phyloP scores from a whole-genome alignment of 2,329 filamentous ascomycete genomes.

The Nigrospora osmanthi region DNA sequence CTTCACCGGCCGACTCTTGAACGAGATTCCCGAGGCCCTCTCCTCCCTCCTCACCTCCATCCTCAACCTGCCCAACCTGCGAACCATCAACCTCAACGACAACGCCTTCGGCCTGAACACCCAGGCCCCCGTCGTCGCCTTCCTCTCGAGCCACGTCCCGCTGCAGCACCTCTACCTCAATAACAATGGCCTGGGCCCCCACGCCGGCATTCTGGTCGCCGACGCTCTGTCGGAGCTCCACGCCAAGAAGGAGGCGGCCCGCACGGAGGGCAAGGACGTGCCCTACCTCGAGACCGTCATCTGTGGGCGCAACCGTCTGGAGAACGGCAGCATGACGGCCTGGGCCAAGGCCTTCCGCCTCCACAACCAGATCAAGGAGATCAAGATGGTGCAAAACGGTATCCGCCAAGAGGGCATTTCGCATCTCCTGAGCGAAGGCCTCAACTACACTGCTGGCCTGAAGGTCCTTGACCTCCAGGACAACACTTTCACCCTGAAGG shows the following conservation, averaged over 20 bases:
- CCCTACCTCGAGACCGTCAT: slow-evolving; percentile 92
- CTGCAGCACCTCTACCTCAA: slow-evolving; percentile 93
- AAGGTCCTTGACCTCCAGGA: slow-evolving; percentile 86
- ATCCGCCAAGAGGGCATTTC: slow-evolving; percentile 91
- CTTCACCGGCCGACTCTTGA: slow-evolving; percentile 88
- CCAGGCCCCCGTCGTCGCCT: slow-evolving; percentile 84
- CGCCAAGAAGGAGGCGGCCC: slow-evolving; percentile 71
- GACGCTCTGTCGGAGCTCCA: slow-evolving; percentile 80
- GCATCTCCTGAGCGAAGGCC: slow-evolving; percentile 68
- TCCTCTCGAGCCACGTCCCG: slow-evolving; percentile 80
- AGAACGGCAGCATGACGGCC: slow-evolving; percentile 92
- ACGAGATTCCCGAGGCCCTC: slow-evolving; percentile 87
- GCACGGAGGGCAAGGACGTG: slow-evolving; percentile 62
- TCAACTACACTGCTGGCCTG: slow-evolving; percentile 62
- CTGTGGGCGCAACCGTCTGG: slow-evolving; percentile 89
- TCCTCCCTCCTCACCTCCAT: slow-evolving; percentile 79
- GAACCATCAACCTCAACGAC: slow-evolving; percentile 92
- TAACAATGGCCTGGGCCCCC: slow-evolving; percentile 94
- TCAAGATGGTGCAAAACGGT: slow-evolving; percentile 98
- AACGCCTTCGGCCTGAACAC: slow-evolving; percentile 97
- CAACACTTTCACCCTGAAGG: slow-evolving; percentile 86
- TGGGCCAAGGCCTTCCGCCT: slow-evolving; percentile 86
- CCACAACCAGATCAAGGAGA: slow-evolving; percentile 70
- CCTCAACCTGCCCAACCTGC: slow-evolving; percentile 76
- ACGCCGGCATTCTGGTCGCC: slow-evolving; percentile 82